Base-by-base conservation (phyloP, 2,329 filamentous ascomycete genomes). In the Fusarium sp. region DNA sequence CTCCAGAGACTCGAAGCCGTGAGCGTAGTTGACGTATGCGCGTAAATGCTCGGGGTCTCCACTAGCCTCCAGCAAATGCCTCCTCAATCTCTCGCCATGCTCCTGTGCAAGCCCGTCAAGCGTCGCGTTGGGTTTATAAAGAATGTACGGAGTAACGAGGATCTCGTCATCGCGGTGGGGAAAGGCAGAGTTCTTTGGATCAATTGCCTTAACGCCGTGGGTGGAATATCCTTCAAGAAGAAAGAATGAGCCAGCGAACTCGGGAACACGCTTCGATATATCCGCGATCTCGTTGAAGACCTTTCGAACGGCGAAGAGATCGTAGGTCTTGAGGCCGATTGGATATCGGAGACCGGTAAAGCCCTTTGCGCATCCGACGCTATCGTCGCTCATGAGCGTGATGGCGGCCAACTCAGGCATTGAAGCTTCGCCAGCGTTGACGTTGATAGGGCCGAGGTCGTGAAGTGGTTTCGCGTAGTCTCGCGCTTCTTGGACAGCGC, bases 191-290 rank as follows among this genome's bases (percentile, higher is more conserved):
- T 21, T n/a, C 1, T 64, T 38, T 4, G 67, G 52, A 1, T 72
- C 56, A 3, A 65, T 6, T 2, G 56, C 41, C 10, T 61, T 72
- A 2, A 74, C 71, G 2, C 64, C 68, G 0, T 74, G 65, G 0
- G 68, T 70, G 3, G 72, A 82, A 78, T 89, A 89, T 11, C 85
- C 85, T 72, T 89, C 87, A 48, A 89, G 85, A 79, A 88, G 83
- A 78, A 88, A 86, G 39, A 89, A 79, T 8, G 74, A 76, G 3
- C 66, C 66, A 4, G 63, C 54, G 12, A 76, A 67, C 16, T 74
- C 61, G 2, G 73, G 72, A 5, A 65, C n/a, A 0, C 63, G 60
- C 2, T 49, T 55, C 0, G 70, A 63, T 18, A 78, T 70, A 21
- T 74, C 69, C 16, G 62, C 66, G 70, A 83, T 84, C 19, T 78